Evolutionary conservation across 2,329 filamentous ascomycete species (phyloP).

Genomic region (Colletotrichum sp.): DNA sequence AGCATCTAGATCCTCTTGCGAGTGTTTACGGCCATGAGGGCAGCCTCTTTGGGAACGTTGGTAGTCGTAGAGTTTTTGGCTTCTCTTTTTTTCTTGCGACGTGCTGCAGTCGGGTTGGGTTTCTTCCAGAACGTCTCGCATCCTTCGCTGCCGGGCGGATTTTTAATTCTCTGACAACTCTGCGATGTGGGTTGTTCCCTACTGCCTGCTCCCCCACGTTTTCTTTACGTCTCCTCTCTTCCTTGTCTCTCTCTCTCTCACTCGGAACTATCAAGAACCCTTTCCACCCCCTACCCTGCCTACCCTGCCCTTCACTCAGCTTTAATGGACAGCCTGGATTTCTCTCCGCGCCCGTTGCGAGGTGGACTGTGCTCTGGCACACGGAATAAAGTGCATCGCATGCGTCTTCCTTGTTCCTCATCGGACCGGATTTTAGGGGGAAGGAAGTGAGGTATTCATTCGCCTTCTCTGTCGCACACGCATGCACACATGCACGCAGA

Average conservation of each 20-base stretch:
- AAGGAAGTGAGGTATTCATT: neutral
- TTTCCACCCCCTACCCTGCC: neutral
- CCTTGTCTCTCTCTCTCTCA: neutral
- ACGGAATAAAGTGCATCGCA: neutral
- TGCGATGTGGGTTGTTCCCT: neutral
- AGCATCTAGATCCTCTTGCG: neutral
- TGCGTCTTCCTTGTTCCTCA: neutral
- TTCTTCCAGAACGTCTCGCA: slow-evolving; percentile 15
- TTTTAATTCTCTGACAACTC: slow-evolving; percentile 5
- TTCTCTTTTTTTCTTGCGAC: neutral
- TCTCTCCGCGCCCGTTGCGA: neutral
- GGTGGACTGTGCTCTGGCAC: neutral
- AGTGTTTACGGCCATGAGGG: neutral
- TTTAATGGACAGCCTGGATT: neutral
- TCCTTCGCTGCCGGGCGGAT: neutral
- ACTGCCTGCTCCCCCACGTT: neutral
- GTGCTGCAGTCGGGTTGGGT: neutral
- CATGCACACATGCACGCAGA: neutral
- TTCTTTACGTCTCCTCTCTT: neutral
- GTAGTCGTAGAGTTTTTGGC: neutral
- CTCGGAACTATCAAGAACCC: neutral
- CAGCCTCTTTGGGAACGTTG: neutral
- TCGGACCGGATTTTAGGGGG: neutral
- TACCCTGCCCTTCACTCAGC: neutral
- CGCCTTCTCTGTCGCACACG: neutral